These are phyloP conservation scores for Fusarium redolens DNA, from an alignment of 2,329 filamentous ascomycete species.

Conservation along the genomic window DNA sequence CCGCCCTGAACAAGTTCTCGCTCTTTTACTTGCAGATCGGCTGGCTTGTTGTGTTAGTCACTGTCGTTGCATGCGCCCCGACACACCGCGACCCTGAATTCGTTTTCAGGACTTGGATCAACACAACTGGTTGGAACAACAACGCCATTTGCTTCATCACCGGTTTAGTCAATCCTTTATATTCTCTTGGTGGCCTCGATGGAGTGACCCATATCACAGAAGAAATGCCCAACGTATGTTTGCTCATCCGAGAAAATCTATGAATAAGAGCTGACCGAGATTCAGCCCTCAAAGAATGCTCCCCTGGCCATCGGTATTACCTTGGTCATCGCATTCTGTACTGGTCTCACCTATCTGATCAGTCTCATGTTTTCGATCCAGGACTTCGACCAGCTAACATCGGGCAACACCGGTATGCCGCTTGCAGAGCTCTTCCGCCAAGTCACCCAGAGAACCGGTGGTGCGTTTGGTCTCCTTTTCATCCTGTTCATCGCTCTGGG, in stretches of 20 bases:
- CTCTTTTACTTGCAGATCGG: background rate
- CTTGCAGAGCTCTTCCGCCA: conserved; percentile 9
- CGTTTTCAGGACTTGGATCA: conserved; percentile 19
- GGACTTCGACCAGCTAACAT: background rate
- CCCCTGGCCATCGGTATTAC: conserved; percentile 4
- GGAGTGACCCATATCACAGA: conserved; percentile 9
- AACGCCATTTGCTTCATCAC: conserved; percentile 8
- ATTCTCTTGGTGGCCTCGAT: conserved; percentile 1
- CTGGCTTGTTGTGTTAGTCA: conserved; percentile 1
- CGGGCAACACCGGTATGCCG: background rate
- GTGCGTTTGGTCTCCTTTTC: background rate
- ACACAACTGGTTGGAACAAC: conserved; percentile 2
- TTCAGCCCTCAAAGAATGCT: background rate
- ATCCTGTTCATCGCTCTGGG: background rate
- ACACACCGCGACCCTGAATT: background rate
- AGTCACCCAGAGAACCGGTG: background rate
- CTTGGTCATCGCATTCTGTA: background rate
- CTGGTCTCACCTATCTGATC: background rate
- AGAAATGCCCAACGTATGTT: conserved; percentile 18
- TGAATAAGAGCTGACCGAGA: accelerated
- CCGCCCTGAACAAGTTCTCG: background rate
- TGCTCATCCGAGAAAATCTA: accelerated
- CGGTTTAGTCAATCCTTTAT: background rate
- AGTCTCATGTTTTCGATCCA: conserved; percentile 7
- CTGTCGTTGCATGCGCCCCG: background rate